phyloP scores from a whole-genome alignment of 805 yeast species.

The Candida takata region DNA sequence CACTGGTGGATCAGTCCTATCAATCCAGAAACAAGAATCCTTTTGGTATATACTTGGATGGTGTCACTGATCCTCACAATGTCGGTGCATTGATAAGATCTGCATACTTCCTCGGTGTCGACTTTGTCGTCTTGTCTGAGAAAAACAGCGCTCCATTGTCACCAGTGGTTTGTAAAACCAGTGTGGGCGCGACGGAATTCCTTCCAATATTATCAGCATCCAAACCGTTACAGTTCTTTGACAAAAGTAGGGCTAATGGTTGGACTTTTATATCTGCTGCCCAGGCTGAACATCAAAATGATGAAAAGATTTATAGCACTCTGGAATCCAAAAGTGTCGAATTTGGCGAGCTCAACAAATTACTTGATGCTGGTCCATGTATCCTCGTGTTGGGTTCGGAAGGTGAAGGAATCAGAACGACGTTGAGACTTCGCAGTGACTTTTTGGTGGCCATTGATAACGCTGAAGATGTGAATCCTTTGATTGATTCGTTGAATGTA shows the following conservation, averaged over 20 bases:
- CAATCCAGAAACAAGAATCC: conserved; percentile 36
- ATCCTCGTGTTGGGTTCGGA: conserved; percentile 79
- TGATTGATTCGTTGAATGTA: conserved; percentile 78
- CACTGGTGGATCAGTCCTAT: conserved; percentile 15
- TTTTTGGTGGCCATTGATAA: conserved; percentile 29
- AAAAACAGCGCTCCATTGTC: conserved; percentile 68
- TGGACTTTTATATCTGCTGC: conserved; percentile 71
- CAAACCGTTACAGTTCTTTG: conserved; percentile 60
- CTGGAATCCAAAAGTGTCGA: conserved; percentile 31
- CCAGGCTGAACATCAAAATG: conserved; percentile 28
- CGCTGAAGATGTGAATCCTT: conserved; percentile 25
- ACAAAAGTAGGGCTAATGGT: conserved; percentile 42
- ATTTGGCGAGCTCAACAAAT: conserved; percentile 34
- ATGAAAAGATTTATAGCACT: conserved; percentile 20
- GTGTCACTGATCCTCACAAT: conserved; percentile 80
- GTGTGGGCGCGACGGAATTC: conserved; percentile 80
- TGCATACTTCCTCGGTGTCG: conserved; percentile 78
- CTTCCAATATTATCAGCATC: conserved; percentile 51
- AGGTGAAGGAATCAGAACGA: conserved; percentile 73
- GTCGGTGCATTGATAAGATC: conserved; percentile 78
- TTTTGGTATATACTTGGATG: conserved; percentile 69
- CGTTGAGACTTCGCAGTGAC: conserved; percentile 53
- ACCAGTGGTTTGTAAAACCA: conserved; percentile 71
- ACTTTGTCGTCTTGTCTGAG: conserved; percentile 64
- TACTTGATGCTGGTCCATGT: conserved; percentile 48